Conservation (phyloP, 306 rosid species). For the Cyclanthera cordifolia region DNA sequence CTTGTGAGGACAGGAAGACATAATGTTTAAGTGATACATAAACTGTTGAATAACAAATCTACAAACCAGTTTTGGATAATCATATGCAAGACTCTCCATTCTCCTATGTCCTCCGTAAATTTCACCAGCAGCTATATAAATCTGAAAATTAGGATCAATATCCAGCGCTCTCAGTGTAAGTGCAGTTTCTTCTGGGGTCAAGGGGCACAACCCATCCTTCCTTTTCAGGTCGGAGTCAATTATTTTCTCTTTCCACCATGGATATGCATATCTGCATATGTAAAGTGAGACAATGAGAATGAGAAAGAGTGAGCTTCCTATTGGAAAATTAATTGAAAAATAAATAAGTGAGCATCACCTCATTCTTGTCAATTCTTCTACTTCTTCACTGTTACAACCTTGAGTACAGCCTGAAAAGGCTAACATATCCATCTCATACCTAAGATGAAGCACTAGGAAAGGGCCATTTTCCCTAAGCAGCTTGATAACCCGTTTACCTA, state of each 20-base stretch:
- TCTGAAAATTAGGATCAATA: slow-evolving; percentile 56
- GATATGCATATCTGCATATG: slow-evolving; percentile 51
- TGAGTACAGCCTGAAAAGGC: slow-evolving; percentile 88
- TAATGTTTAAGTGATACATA: neutral
- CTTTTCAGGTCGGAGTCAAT: slow-evolving; percentile 57
- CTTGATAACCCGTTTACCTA: slow-evolving; percentile 59
- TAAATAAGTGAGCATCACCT: slow-evolving; percentile 44
- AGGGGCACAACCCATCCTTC: slow-evolving; percentile 60
- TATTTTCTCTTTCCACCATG: slow-evolving; percentile 79
- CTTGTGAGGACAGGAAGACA: slow-evolving; percentile 9
- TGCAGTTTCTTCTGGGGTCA: slow-evolving; percentile 86
- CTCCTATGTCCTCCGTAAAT: slow-evolving; percentile 75
- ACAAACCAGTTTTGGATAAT: slow-evolving; percentile 64
- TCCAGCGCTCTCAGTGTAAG: slow-evolving; percentile 62
- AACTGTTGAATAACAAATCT: neutral
- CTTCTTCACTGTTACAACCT: slow-evolving; percentile 64
- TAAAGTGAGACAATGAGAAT: slow-evolving; percentile 3
- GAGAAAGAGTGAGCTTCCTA: neutral
- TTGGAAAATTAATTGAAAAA: neutral
- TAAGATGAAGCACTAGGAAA: slow-evolving; percentile 76
- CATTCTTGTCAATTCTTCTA: slow-evolving; percentile 69
- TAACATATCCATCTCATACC: slow-evolving; percentile 90
- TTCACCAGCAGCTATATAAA: slow-evolving; percentile 86
- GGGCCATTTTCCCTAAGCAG: slow-evolving; percentile 64
- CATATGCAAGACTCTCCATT: slow-evolving; percentile 47